phyloP scores from a whole-genome alignment of 495 filamentous ascomycete species.

The Xylaria castorea region DNA sequence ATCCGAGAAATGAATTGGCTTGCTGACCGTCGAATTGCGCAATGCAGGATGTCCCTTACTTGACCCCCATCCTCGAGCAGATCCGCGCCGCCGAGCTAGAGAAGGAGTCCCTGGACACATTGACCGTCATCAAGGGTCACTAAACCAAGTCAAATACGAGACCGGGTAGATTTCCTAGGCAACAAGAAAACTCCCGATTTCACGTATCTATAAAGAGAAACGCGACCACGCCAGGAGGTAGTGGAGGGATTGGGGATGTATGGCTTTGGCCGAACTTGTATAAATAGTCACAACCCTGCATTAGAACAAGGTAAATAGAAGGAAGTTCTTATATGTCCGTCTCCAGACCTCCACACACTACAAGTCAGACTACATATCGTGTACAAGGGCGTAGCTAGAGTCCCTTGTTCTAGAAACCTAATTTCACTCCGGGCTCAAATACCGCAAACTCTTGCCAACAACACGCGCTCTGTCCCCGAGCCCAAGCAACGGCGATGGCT shows the following conservation, averaged over 20 bases:
- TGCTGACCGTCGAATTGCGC: constrained; percentile 35
- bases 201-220: constrained; percentile 4
- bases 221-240: neutral
- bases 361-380: neutral
- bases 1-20: neutral
- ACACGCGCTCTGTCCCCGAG: neutral
- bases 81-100: constrained; percentile 84
- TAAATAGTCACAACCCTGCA: constrained; percentile 28
- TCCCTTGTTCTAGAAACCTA: neutral
- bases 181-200: constrained; percentile 4
- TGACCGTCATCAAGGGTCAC: constrained; percentile 68
- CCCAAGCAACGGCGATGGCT: neutral
- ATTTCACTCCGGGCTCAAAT: neutral
- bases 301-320: constrained; percentile 31
- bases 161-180: neutral
- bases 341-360: constrained; percentile 15
- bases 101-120: constrained; percentile 79
- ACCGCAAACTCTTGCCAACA: neutral
- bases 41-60: constrained; percentile 75
- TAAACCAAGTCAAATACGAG: constrained; percentile 34
- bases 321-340: constrained; percentile 24
- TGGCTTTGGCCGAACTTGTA: constrained; percentile 32
- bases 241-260: neutral
- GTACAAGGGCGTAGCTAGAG: neutral
- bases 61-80: constrained; percentile 80